Conservation (phyloP, 1,284 basidiomycete genomes). For the Exobasidium rhododendri region DNA sequence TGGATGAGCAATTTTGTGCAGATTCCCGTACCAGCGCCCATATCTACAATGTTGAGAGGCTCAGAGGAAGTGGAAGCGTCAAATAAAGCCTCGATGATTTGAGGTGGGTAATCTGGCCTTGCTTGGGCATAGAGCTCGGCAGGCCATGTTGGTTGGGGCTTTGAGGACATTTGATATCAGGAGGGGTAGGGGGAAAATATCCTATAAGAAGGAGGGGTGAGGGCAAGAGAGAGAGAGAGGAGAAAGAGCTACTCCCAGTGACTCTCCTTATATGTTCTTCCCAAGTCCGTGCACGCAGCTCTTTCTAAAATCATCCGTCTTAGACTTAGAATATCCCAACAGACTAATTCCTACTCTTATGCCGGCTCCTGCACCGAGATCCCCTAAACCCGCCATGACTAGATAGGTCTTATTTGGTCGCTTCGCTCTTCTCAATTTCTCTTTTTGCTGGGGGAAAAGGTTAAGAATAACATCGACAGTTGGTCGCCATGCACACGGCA, state of each 20-base stretch:
- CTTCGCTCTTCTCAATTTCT: too few species aligned
- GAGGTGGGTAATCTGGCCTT: constrained; percentile 10
- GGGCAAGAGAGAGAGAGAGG: too few species aligned
- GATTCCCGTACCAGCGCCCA: constrained; percentile 50
- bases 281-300: too few species aligned
- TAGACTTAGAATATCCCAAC: too few species aligned
- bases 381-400: neutral
- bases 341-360: too few species aligned
- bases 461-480: neutral
- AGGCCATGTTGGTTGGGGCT: neutral
- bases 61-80: neutral
- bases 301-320: too few species aligned
- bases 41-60: constrained; percentile 39
- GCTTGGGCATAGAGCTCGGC: constrained; percentile 10
- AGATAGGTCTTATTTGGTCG: neutral
- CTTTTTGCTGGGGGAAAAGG: neutral
- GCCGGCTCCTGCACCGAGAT: too few species aligned
- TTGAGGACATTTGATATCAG: neutral
- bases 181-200: too few species aligned
- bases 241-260: too few species aligned
- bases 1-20: constrained; percentile 41
- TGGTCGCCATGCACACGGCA: constrained; percentile 15
- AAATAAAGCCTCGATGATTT: neutral
- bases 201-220: too few species aligned
- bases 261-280: too few species aligned